A percentile compares a stretch with the other conserved stretches of the same genome.
phyloP scores from a whole-genome alignment of 23 red algal genomes.

The Rhodosorus marinus region DNA sequence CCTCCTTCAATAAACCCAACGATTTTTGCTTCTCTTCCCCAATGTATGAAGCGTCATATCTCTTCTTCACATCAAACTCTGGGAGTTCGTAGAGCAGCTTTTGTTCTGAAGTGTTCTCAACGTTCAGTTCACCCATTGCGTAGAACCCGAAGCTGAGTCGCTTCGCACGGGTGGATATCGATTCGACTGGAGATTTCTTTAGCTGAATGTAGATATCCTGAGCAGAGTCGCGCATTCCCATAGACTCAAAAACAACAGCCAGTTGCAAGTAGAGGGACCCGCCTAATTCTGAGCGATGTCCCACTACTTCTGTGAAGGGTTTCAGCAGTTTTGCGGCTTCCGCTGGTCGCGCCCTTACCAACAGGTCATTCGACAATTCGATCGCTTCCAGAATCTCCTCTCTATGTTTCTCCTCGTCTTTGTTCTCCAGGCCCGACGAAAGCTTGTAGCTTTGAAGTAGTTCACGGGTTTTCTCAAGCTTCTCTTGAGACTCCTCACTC shows the following conservation, averaged over 20 bases:
- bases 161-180: constrained; percentile 27
- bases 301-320: constrained; percentile 11
- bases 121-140: constrained; percentile 22
- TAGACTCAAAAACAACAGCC: constrained; percentile 30
- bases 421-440: constrained; percentile 14
- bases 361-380: constrained; percentile 1
- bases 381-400: constrained; percentile 34
- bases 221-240: constrained; percentile 34
- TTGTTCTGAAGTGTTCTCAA: constrained; percentile 6
- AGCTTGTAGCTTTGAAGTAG: constrained; percentile 24
- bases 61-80: neutral
- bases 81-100: neutral
- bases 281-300: constrained; percentile 15
- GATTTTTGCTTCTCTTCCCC: no score
- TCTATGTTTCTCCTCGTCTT: constrained; percentile 26
- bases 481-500: constrained; percentile 6
- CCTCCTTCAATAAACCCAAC: no score
- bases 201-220: constrained; percentile 13
- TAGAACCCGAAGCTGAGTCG: constrained; percentile 36
- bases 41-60: no score
- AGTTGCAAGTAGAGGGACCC: constrained; percentile 28
- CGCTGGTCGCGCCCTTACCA: constrained; percentile 1
- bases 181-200: constrained; percentile 9
- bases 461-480: constrained; percentile 4
- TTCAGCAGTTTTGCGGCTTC: constrained; percentile 18